phyloP scores from a whole-genome alignment of 208 protist genomes.

The Porcisia hertigi region DNA sequence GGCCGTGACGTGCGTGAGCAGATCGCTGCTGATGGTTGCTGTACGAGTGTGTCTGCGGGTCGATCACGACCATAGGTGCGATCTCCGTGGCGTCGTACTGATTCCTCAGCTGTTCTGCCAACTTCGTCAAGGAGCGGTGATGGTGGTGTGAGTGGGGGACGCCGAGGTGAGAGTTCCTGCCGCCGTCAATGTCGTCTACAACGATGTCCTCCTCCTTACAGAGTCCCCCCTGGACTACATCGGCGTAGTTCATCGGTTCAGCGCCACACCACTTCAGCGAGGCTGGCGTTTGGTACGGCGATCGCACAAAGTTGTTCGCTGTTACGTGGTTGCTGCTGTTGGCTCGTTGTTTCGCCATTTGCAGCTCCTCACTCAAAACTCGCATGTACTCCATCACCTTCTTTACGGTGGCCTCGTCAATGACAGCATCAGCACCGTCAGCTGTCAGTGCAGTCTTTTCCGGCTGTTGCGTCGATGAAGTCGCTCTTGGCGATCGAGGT shows the following conservation, averaged over 20 bases:
- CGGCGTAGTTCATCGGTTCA: background rate
- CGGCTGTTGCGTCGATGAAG: background rate
- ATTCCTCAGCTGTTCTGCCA: slow-evolving; percentile 27
- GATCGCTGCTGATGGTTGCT: background rate
- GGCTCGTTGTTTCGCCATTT: slow-evolving; percentile 17
- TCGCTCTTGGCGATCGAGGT: background rate
- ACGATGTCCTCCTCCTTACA: background rate
- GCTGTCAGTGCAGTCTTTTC: background rate
- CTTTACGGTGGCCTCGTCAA: slow-evolving; percentile 40
- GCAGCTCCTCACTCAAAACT: slow-evolving; percentile 64
- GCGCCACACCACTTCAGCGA: background rate
- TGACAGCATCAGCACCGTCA: background rate
- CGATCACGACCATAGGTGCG: slow-evolving; percentile 27
- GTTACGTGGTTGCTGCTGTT: background rate
- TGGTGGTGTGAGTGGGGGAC: background rate
- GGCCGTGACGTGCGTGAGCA: too few relatives aligned
- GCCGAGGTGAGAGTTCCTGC: background rate
- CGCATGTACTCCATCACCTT: slow-evolving; percentile 68
- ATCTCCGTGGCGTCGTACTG: slow-evolving; percentile 16
- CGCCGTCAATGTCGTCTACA: background rate
- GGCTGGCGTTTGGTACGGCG: background rate
- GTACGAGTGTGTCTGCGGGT: slow-evolving; percentile 22
- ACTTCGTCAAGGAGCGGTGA: slow-evolving; percentile 11
- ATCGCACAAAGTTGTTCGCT: slow-evolving; percentile 4
- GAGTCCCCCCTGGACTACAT: background rate